Evolutionary conservation across 805 yeast genomes (phyloP).

Genomic region (Candida nanaspora): DNA sequence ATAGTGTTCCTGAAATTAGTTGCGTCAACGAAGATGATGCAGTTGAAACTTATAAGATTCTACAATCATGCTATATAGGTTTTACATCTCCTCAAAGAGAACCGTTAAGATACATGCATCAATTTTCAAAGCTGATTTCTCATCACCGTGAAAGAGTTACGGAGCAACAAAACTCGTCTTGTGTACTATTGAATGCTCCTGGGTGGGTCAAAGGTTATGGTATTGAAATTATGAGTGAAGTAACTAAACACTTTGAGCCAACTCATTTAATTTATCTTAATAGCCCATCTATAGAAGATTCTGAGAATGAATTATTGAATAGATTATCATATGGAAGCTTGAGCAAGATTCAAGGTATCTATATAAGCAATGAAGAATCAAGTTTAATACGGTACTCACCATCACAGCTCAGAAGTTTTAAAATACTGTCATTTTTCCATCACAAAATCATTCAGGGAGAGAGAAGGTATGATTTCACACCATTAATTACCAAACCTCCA

Average conservation of each 20-base stretch:
- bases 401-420: constrained; percentile 44
- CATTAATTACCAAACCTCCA: constrained; percentile 34
- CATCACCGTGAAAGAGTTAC: constrained; percentile 7
- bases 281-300: constrained; percentile 23
- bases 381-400: constrained; percentile 34
- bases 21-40: background rate
- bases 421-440: constrained; percentile 50
- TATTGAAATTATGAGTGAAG: constrained; percentile 46
- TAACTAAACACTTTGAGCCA: constrained; percentile 41
- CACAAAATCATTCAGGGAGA: constrained; percentile 15
- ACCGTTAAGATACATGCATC: constrained; percentile 47
- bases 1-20: too few species aligned
- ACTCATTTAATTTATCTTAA: constrained; percentile 52
- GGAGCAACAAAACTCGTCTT: constrained; percentile 22
- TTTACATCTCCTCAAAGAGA: constrained; percentile 59
- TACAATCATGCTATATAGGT: constrained; percentile 42
- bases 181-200: constrained; percentile 66
- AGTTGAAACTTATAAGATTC: background rate
- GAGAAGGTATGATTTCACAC: constrained; percentile 31
- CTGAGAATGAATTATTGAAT: constrained; percentile 21
- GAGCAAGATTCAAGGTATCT: constrained; percentile 28
- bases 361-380: constrained; percentile 8
- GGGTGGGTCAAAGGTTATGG: constrained; percentile 94
- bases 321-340: constrained; percentile 17
- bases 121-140: constrained; percentile 33